Evolutionary conservation across 2,329 filamentous ascomycete genomes (phyloP), one percentile per base, ranked within the genome.

Genomic region (Teratosphaeria nubilosa): DNA sequence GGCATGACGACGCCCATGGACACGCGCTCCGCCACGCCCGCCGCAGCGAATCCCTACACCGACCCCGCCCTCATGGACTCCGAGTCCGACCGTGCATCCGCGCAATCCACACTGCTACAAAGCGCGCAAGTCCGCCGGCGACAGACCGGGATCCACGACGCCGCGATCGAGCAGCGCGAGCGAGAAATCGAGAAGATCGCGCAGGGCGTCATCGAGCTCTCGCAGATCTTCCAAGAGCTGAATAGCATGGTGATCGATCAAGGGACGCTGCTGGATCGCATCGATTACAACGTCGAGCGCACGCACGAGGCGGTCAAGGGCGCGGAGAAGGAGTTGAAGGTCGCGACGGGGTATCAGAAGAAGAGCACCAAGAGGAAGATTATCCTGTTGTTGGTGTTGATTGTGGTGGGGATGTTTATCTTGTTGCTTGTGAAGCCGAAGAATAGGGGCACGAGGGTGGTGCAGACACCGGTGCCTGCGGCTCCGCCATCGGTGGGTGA

Each of bases 101-200:
- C 92, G 1, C 91, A 96, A 73, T 88, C 87, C 0, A 90, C 92
- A 0, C 81, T 97, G 1, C 87, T 91, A 70, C 88, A 91, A 66
- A 89, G 90, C 1, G 79, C 72, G 55, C 72, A 73, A 57, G 72
- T 74, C 68, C 82, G 82, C 64, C 80, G 83, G 58, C 76, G 88
- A 31, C 83, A 86, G 59, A 87, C 86, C 59, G 77, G 77, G 51
- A 61, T 69, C n/a, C 91, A 95, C 69, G 92, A 97, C 70, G 80
- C 86, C 2, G 84, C 84, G 41, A 97, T 99, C 66, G 83, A 86
- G 61, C 94, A 97, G 72, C 88, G 94, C 63, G 94, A 99, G 75
- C 86, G 88, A 48, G 94, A 97, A 74, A 99, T 99, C 68, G 95
- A 95, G 70, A 91, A 96, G 66, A 99, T 99, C 63, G 94, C 94